A percentile compares a stretch with the other conserved stretches of the same genome.
Conservation (phyloP, 306 rosid species). For the Geum urbanum region DNA sequence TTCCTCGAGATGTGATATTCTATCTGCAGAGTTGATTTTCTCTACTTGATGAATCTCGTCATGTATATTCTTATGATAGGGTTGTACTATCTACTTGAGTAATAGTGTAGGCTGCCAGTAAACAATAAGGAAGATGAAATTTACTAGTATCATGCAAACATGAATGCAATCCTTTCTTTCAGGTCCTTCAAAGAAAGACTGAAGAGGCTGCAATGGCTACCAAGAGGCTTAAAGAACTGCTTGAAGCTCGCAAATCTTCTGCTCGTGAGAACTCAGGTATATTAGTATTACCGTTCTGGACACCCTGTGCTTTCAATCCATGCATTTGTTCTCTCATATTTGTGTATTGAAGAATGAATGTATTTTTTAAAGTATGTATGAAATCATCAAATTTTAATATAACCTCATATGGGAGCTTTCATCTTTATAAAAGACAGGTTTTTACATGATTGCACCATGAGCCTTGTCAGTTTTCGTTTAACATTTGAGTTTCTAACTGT, state of each 20-base stretch:
- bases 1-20: background rate
- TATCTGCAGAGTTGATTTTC: background rate
- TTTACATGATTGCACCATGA: slow-evolving; percentile 9
- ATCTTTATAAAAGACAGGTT: slow-evolving; percentile 21
- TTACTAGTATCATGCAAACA: background rate
- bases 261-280: slow-evolving; percentile 81
- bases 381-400: slow-evolving; percentile 18
- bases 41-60: background rate
- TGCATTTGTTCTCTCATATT: slow-evolving; percentile 9
- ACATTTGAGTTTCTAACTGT: slow-evolving; percentile 24
- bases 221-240: slow-evolving; percentile 93
- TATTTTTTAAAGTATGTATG: background rate
- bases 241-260: slow-evolving; percentile 95
- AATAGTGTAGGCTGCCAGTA: background rate
- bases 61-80: background rate
- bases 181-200: slow-evolving; percentile 99
- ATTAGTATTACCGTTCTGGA: background rate
- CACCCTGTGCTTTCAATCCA: background rate
- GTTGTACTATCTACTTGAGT: background rate
- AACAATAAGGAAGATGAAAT: background rate
- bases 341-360: background rate
- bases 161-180: slow-evolving; percentile 21
- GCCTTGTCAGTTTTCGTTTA: slow-evolving; percentile 15
- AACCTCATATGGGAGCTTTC: slow-evolving; percentile 14
- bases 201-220: slow-evolving; percentile 99